Conservation (phyloP, 108 stramenopile genomes). For the Skeletonema menzelii region DNA sequence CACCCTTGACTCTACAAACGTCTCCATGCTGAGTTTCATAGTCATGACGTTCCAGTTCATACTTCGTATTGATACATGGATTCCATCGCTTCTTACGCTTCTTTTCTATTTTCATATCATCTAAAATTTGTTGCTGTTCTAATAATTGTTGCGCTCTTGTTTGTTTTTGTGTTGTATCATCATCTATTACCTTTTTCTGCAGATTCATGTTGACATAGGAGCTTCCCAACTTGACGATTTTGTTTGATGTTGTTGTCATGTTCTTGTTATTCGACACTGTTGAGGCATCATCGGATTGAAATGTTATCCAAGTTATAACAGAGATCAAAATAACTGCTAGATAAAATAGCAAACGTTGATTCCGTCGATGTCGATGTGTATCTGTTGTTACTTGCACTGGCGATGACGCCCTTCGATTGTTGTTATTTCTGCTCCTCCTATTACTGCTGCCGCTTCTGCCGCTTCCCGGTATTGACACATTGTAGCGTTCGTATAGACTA, state of each 20-base stretch:
- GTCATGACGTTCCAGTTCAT: conserved; percentile 30
- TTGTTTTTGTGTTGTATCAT: not conserved
- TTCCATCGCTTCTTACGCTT: conserved; percentile 20
- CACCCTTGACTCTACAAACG: conserved; percentile 26
- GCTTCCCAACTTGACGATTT: conserved; percentile 2
- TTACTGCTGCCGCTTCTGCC: not conserved
- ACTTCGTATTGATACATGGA: conserved; percentile 21
- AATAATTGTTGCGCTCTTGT: conserved; percentile 2
- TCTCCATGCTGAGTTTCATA: conserved; percentile 32
- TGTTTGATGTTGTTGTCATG: not conserved
- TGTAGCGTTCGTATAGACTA: not conserved
- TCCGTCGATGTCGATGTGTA: conserved; percentile 11
- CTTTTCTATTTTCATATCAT: not conserved
- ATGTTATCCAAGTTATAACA: conserved; percentile 6
- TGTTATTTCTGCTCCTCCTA: not conserved
- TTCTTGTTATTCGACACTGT: not conserved
- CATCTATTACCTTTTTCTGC: not conserved
- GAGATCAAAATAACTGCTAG: conserved; percentile 3
- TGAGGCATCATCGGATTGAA: not conserved
- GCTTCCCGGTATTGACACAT: not conserved
- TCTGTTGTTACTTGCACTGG: not conserved
- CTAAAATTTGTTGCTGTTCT: conserved; percentile 13
- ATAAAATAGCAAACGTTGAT: conserved; percentile 4
- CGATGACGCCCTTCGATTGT: not conserved
- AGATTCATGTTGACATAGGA: not conserved